Percentiles rank a stretch among this genome's conserved stretches.
Evolutionary conservation across 106 monocot genomes (phyloP).

Genomic region (Triglochin maritima): DNA sequence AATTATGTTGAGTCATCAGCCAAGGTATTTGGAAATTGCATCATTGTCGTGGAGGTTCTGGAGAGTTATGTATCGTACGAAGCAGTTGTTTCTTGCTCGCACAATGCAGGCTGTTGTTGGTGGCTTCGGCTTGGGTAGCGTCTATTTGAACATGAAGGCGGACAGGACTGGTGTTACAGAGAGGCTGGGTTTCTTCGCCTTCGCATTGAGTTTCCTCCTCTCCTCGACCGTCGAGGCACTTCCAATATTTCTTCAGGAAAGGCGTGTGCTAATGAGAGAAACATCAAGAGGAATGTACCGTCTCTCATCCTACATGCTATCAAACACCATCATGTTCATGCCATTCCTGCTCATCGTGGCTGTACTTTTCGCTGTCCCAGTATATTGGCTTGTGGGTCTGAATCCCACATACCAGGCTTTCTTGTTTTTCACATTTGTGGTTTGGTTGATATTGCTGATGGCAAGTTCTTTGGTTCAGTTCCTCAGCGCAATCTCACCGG

Average conservation of each 20-base stretch:
- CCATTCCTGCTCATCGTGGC: conserved; percentile 80
- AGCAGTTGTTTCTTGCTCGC: conserved; percentile 62
- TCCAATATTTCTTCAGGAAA: conserved; percentile 74
- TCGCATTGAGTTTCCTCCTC: conserved; percentile 87
- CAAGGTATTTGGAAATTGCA: conserved; percentile 36
- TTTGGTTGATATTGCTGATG: conserved; percentile 83
- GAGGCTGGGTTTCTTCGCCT: conserved; percentile 83
- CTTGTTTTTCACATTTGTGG: conserved; percentile 55
- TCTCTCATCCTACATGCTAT: conserved; percentile 68
- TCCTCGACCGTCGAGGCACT: conserved; percentile 93
- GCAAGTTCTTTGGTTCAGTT: conserved; percentile 81
- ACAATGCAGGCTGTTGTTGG: conserved; percentile 74
- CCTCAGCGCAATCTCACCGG: conserved; percentile 61
- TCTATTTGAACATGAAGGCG: conserved; percentile 36
- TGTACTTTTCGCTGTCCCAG: conserved; percentile 52
- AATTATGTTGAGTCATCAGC: conserved; percentile 5
- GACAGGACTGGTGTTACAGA: conserved; percentile 41
- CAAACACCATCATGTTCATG: conserved; percentile 55
- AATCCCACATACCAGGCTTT: conserved; percentile 40
- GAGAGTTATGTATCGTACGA: conserved; percentile 77
- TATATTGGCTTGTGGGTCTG: conserved; percentile 84
- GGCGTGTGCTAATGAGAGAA: conserved; percentile 80
- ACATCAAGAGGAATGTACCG: conserved; percentile 65
- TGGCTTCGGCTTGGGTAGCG: conserved; percentile 74
- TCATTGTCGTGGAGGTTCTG: conserved; percentile 54